Conservation (phyloP, 2,329 filamentous ascomycete genomes). For the Lecanoromycetidae sp. region DNA sequence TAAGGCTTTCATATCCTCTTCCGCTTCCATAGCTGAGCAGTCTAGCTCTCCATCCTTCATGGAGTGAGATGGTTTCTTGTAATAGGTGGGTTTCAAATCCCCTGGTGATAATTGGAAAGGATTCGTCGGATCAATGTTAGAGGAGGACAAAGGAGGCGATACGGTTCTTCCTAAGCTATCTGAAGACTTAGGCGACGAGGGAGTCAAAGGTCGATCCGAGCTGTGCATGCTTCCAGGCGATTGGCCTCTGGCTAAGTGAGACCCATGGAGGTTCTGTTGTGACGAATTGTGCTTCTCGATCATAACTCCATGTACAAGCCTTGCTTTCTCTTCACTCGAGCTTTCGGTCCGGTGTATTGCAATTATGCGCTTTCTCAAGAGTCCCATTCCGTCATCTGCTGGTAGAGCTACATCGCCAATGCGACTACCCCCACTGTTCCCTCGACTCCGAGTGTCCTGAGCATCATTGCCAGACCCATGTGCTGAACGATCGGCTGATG, state of each 20-base stretch:
- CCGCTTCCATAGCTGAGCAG: constrained; percentile 33
- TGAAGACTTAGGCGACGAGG: constrained; percentile 24
- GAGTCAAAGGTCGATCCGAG: constrained; percentile 23
- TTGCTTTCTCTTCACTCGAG: constrained; percentile 53
- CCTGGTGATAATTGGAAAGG: constrained; percentile 34
- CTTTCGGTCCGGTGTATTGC: constrained; percentile 52
- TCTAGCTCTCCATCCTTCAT: constrained; percentile 21
- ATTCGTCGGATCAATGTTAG: constrained; percentile 23
- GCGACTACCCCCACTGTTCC: constrained; percentile 2
- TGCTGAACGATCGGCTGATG: neutral
- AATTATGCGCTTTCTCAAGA: constrained; percentile 54
- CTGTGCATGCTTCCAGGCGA: constrained; percentile 22
- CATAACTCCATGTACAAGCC: constrained; percentile 57
- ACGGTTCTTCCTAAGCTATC: constrained; percentile 23
- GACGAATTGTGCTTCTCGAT: constrained; percentile 53
- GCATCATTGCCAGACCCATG: neutral
- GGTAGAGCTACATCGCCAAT: constrained; percentile 38
- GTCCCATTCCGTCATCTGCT: constrained; percentile 67
- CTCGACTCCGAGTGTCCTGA: neutral
- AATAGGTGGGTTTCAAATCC: constrained; percentile 58
- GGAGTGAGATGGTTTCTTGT: constrained; percentile 31
- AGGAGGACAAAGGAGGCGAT: constrained; percentile 22
- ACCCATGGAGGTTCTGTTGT: constrained; percentile 19
- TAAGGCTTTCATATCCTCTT: constrained; percentile 43
- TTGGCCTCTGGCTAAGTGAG: constrained; percentile 13